Evolutionary conservation across 164 flowering plant genomes (phyloP).

Genomic region (Akebia trifoliata): DNA sequence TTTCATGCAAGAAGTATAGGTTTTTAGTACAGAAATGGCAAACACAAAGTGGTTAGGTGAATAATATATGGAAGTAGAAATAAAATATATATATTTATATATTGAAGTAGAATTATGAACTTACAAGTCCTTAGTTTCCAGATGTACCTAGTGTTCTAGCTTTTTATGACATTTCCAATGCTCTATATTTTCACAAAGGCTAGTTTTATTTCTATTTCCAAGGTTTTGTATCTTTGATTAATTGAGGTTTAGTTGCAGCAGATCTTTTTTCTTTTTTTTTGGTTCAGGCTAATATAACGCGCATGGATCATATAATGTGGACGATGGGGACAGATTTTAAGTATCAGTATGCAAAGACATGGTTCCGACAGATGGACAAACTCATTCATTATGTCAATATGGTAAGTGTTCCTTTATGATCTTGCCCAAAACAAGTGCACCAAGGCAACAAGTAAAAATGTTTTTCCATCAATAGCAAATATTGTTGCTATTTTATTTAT

Average conservation of each 20-base stretch:
- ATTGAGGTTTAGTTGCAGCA: not conserved
- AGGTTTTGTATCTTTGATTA: not conserved
- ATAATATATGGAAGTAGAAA: too few relatives aligned
- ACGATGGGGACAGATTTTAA: slow-evolving; percentile 96
- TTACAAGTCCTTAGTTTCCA: too few relatives aligned
- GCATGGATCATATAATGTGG: slow-evolving; percentile 94
- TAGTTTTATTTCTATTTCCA: not conserved
- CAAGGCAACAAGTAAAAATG: not conserved
- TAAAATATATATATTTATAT: too few relatives aligned
- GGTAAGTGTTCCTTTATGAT: slow-evolving; percentile 23
- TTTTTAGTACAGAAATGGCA: too few relatives aligned
- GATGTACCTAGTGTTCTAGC: not conserved
- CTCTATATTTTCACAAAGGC: not conserved
- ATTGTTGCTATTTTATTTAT: not conserved
- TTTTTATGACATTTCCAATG: not conserved
- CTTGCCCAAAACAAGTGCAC: not conserved
- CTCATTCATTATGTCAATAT: slow-evolving; percentile 90
- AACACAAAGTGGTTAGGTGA: too few relatives aligned
- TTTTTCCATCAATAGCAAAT: not conserved
- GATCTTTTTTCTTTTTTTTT: slow-evolving; percentile 8
- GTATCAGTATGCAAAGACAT: slow-evolving; percentile 86
- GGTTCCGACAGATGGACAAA: slow-evolving; percentile 92
- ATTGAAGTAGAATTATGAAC: too few relatives aligned
- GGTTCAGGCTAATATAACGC: slow-evolving; percentile 80
- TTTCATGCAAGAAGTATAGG: too few relatives aligned